A percentile compares a stretch with the other conserved stretches of the same genome.
Conservation (phyloP, 176 grass and related monocot genomes). For the Bolboschoenus planiculmis region DNA sequence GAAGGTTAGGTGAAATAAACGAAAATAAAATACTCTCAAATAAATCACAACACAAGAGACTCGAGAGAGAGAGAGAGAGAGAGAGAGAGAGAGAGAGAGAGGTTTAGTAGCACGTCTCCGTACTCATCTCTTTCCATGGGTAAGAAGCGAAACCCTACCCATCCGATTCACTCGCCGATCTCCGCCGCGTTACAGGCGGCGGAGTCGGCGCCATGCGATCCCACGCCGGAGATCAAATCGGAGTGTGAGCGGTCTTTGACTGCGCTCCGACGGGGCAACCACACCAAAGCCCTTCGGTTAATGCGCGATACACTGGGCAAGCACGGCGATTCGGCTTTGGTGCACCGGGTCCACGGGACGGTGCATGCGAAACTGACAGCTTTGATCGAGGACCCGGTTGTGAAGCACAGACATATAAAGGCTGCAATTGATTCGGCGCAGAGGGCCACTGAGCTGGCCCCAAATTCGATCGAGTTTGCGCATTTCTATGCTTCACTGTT, state of each 20-base stretch:
- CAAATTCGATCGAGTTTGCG: conserved; percentile 70
- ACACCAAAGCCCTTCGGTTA: conserved; percentile 48
- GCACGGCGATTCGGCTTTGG: conserved; percentile 46
- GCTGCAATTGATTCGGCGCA: conserved; percentile 44
- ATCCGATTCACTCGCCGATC: neutral
- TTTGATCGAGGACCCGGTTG: conserved; percentile 47
- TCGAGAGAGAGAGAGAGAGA: neutral
- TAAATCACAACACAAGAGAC: conserved; percentile 4
- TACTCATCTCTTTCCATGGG: conserved; percentile 37
- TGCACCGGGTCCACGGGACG: conserved; percentile 70
- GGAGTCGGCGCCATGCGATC: neutral
- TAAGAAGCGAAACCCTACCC: conserved; percentile 80
- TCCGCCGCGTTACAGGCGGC: neutral
- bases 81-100: neutral
- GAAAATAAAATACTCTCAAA: neutral
- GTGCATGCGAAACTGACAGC: conserved; percentile 19
- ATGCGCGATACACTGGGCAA: conserved; percentile 51
- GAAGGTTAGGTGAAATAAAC: conserved; percentile 11
- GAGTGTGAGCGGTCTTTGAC: conserved; percentile 60
- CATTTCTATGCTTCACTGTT: conserved; percentile 68
- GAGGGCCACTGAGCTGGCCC: conserved; percentile 52
- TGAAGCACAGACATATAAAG: conserved; percentile 52
- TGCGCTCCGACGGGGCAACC: conserved; percentile 50
- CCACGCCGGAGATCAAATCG: conserved; percentile 7
- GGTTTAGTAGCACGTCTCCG: neutral